A percentile compares a stretch with the other conserved stretches of the same genome.
phyloP scores from a whole-genome alignment of 78 protist species.

The Salpingoeca rosetta region DNA sequence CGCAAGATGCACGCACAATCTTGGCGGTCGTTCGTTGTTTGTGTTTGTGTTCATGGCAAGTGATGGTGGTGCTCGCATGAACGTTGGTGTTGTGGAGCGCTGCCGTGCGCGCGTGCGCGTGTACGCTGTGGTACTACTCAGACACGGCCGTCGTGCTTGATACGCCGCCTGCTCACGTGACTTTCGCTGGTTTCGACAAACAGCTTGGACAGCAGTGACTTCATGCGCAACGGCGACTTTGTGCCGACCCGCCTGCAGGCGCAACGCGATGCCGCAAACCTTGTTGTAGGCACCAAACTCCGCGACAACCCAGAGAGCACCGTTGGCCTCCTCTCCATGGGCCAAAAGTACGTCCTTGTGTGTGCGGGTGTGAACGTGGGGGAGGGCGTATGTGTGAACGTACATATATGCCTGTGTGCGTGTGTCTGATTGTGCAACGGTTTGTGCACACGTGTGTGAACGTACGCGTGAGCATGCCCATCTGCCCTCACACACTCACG shows the following conservation, averaged over 20 bases:
- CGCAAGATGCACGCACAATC: no score
- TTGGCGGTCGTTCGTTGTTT: no score
- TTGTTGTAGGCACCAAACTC: constrained; percentile 36
- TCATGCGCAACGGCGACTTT: constrained; percentile 80
- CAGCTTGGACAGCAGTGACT: constrained; percentile 76
- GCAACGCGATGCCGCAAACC: constrained; percentile 56
- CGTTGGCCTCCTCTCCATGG: constrained; percentile 55
- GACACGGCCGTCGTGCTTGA: not conserved
- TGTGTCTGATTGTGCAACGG: no score
- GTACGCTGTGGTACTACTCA: not conserved
- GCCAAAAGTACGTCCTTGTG: constrained; percentile 31
- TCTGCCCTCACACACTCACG: not conserved
- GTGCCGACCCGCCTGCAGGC: constrained; percentile 63
- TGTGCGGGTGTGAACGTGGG: no score
- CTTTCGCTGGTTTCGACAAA: not conserved
- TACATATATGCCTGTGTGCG: not conserved
- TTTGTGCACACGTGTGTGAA: not conserved
- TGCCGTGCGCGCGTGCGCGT: not conserved
- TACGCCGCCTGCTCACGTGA: not conserved
- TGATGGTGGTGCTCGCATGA: no score
- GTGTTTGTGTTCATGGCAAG: no score
- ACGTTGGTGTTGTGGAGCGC: no score
- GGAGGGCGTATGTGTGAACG: no score
- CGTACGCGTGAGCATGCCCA: not conserved
- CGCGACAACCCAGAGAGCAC: constrained; percentile 58